phyloP scores from a whole-genome alignment of 192 early-diverging fungal species.

The Paraglomus occultum region DNA sequence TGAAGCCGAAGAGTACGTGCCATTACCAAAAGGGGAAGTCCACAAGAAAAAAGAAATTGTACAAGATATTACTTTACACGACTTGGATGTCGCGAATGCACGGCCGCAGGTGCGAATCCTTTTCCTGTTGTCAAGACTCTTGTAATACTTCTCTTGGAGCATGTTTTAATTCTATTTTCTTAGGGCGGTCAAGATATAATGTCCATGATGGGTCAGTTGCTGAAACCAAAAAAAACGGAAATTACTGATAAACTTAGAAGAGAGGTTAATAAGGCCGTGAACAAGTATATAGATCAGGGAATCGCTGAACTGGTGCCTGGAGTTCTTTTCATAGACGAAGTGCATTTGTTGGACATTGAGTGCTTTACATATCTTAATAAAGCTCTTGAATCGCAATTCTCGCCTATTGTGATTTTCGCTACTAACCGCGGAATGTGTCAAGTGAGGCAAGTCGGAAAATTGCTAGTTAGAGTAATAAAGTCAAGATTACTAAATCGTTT shows the following conservation, averaged over 20 bases:
- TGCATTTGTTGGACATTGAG: conserved; percentile 99
- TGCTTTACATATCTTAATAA: conserved; percentile 99
- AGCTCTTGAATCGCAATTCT: conserved; percentile 91
- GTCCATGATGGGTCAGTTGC: conserved; percentile 97
- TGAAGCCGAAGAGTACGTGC: conserved; percentile 98
- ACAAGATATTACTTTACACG: conserved; percentile 97
- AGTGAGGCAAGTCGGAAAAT: conserved; percentile 40
- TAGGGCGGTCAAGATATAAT: conserved; percentile 96
- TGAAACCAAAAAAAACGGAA: conserved; percentile 99
- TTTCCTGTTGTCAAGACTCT: neutral
- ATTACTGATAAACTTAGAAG: conserved; percentile 97
- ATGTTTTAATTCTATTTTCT: neutral
- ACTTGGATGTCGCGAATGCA: conserved; percentile 96
- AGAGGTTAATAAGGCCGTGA: conserved; percentile 99
- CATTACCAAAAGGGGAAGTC: conserved; percentile 96
- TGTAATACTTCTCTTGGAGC: neutral
- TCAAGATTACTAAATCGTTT: neutral
- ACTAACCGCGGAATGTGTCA: conserved; percentile 96
- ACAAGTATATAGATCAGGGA: conserved; percentile 98
- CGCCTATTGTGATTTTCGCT: conserved; percentile 97
- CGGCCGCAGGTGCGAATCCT: conserved; percentile 63
- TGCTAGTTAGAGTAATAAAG: neutral
- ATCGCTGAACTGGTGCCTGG: conserved; percentile 96
- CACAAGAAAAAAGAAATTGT: conserved; percentile 99
- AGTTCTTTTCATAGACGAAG: conserved; percentile 98